These are phyloP conservation scores for Antarctomyces pellizariae DNA, from an alignment of 495 filamentous ascomycete genomes.

Conservation along the genomic window DNA sequence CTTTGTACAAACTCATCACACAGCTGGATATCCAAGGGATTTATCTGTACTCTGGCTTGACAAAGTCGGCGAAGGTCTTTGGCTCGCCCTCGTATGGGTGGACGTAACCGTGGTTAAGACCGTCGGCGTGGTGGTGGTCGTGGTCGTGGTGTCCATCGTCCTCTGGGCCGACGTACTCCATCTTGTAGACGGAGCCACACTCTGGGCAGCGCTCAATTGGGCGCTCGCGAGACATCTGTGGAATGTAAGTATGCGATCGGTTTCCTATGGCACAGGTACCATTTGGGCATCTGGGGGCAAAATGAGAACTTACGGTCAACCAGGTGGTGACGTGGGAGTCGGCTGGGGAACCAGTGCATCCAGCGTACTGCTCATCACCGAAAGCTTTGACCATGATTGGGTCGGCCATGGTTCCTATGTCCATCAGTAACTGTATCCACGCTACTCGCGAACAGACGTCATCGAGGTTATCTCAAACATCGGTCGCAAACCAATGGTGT, in stretches of 20 bases:
- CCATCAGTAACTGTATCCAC: not conserved
- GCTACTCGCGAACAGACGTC: not conserved
- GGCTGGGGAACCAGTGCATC: slow-evolving; percentile 82
- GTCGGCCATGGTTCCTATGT: slow-evolving; percentile 62
- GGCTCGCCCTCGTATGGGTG: slow-evolving; percentile 46
- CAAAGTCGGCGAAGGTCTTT: slow-evolving; percentile 82
- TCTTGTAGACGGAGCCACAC: slow-evolving; percentile 87
- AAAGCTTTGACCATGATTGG: slow-evolving; percentile 74
- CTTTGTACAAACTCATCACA: too few species aligned
- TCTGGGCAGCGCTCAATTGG: slow-evolving; percentile 84
- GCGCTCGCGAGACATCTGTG: slow-evolving; percentile 65
- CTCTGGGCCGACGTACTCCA: slow-evolving; percentile 77
- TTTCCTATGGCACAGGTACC: slow-evolving; percentile 3
- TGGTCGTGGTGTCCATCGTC: slow-evolving; percentile 41
- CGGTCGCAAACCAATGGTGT: slow-evolving; percentile 3
- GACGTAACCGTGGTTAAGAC: slow-evolving; percentile 12
- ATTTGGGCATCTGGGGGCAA: not conserved
- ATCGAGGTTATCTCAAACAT: not conserved
- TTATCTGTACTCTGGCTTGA: slow-evolving; percentile 80
- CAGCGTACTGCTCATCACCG: slow-evolving; percentile 89
- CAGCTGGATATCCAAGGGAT: slow-evolving; percentile 5
- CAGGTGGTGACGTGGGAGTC: slow-evolving; percentile 82
- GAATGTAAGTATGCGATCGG: slow-evolving; percentile 3
- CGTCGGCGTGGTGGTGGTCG: slow-evolving; percentile 17
- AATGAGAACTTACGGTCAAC: slow-evolving; percentile 43